Evolutionary conservation across 2,329 filamentous ascomycete genomes (phyloP), one percentile per base, ranked within the genome.

Genomic region (Venturia aucupariae): DNA sequence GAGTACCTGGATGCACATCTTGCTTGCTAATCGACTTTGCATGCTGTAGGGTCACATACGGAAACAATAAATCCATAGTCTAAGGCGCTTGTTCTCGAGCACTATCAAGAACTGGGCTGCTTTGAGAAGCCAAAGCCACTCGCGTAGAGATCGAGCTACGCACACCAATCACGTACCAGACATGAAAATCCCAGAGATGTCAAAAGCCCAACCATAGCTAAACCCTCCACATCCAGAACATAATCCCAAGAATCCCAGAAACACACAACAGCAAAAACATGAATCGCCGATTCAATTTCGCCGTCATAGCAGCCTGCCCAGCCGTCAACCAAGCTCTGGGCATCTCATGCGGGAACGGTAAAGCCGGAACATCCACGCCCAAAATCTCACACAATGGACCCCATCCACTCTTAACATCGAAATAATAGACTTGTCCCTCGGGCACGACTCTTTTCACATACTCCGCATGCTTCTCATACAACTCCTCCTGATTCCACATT

Each of bases 401-500:
- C 46, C 46, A 48, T 5, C 46, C 46, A 11, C n/a, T 10, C 22
- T 15, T 24, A 27, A 48, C 46, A 66, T 66, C 61, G 41, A 67
- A 69, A 24, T 67, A 70, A 24, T 69, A 61, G 59, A 71, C 39
- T 32, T 51, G 64, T 8, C 67, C 64, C 32, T 63, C 39, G 0
- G 69, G 68, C 42, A 70, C 69, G 4, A 68, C 65, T n/a, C 54
- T 62, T 60, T 68, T 69, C 63, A 69, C 62, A 54, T 65, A 69
- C 57, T 60, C 61, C 7, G 67, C 64, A 65, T 71, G 68, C 27
- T 19, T 27, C 8, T 68, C 38, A 27, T 63, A 68, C 15, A 64
- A 62, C 27, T 66, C 22, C 13, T 15, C 39, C 3, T 64, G 62
- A n/a, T 60, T 61, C 11, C 61, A 64, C 19, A 68, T 66, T 13